Evolutionary conservation across 495 filamentous ascomycete species (phyloP).

Genomic region (Xylaria nigripes): DNA sequence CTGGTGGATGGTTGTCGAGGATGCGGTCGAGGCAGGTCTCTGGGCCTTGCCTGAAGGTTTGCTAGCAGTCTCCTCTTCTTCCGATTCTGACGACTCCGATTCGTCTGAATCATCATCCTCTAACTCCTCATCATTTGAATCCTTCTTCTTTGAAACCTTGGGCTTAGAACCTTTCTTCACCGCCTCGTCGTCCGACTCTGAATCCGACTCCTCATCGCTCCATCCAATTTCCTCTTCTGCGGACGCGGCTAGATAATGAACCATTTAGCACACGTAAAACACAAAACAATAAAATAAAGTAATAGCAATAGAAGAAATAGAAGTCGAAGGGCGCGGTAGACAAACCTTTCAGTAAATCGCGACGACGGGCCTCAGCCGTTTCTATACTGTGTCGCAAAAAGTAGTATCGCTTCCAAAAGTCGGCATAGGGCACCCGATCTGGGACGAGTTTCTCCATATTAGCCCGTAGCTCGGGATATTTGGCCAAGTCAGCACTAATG

Average conservation of each 20-base stretch:
- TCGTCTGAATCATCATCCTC: slow-evolving; percentile 23
- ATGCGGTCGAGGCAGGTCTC: slow-evolving; percentile 38
- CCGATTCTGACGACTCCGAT: too few species aligned
- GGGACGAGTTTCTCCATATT: slow-evolving; percentile 97
- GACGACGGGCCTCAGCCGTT: slow-evolving; percentile 84
- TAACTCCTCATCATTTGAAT: background rate
- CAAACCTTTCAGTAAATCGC: slow-evolving; percentile 86
- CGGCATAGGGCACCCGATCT: slow-evolving; percentile 73
- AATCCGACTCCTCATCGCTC: slow-evolving; percentile 48
- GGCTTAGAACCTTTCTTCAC: background rate
- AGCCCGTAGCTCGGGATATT: slow-evolving; percentile 75
- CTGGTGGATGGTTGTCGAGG: slow-evolving; percentile 47
- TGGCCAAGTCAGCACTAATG: slow-evolving; percentile 74
- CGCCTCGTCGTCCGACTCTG: slow-evolving; percentile 1
- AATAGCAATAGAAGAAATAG: background rate
- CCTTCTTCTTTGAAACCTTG: background rate
- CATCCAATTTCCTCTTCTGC: slow-evolving; percentile 74
- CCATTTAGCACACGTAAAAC: slow-evolving; percentile 10
- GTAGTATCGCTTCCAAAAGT: slow-evolving; percentile 95
- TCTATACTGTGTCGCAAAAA: slow-evolving; percentile 91
- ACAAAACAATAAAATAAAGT: background rate
- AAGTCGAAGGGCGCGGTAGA: background rate
- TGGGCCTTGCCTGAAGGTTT: slow-evolving; percentile 23
- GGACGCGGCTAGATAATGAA: slow-evolving; percentile 44
- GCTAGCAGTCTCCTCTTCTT: slow-evolving; percentile 18